These are phyloP conservation scores for Lachnellula cervina DNA, from an alignment of 2,329 filamentous ascomycete species.

Conservation along the genomic window DNA sequence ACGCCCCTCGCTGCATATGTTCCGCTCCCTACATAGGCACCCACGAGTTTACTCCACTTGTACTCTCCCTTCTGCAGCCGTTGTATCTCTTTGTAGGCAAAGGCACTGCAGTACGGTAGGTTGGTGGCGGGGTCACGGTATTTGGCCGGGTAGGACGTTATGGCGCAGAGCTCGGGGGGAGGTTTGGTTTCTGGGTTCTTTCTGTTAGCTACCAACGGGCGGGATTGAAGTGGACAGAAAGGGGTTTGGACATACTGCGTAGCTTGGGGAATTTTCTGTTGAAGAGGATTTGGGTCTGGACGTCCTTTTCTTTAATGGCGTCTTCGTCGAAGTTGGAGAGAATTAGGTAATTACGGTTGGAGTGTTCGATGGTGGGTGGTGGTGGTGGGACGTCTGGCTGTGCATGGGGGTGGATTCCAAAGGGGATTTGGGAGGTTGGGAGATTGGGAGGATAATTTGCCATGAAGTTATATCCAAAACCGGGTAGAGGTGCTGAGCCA, in stretches of 20 bases:
- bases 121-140: slow-evolving; percentile 84
- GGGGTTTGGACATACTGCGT: slow-evolving; percentile 38
- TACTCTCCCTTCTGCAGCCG: slow-evolving; percentile 68
- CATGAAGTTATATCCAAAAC: slow-evolving; percentile 29
- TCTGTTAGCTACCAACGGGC: no score
- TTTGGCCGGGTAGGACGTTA: slow-evolving; percentile 74
- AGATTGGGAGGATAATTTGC: slow-evolving; percentile 2
- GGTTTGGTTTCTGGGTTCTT: slow-evolving; percentile 12
- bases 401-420: slow-evolving; percentile 18
- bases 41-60: slow-evolving; percentile 75
- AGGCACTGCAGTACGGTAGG: slow-evolving; percentile 71
- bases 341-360: slow-evolving; percentile 53
- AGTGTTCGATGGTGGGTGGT: slow-evolving; percentile 40
- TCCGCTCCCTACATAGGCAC: slow-evolving; percentile 73
- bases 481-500: slow-evolving; percentile 28
- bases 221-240: neutral
- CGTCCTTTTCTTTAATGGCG: slow-evolving; percentile 45
- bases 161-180: slow-evolving; percentile 59
- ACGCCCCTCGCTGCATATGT: slow-evolving; percentile 67
- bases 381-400: slow-evolving; percentile 14
- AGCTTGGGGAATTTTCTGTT: slow-evolving; percentile 43
- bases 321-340: slow-evolving; percentile 52
- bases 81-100: slow-evolving; percentile 79
- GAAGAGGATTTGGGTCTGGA: slow-evolving; percentile 53
- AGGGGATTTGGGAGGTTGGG: slow-evolving; percentile 12